Base-by-base conservation (phyloP, 495 filamentous ascomycete species). In the Aspergillus taichungensis region DNA sequence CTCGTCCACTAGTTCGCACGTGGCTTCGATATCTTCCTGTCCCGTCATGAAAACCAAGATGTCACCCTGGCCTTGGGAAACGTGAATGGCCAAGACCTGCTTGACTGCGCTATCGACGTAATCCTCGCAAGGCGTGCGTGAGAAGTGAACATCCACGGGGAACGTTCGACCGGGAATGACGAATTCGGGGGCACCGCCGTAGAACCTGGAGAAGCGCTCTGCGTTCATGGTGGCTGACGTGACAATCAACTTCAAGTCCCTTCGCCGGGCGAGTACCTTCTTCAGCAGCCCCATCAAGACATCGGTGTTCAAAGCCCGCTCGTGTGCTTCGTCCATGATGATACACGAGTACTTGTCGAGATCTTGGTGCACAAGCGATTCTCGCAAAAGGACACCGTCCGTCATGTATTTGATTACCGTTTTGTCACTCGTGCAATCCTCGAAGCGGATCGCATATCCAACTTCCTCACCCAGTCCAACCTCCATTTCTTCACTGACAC, bases 371-470 rank as follows among this genome's bases (percentile, higher is more conserved):
- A 86, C 85, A 7, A 99, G 76, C 10, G 87, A 95, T 55, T 99
- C 94, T 57, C 94, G 82, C 11, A 99, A 76, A 18, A 99, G 72
- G 6, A 99, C 89, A 64, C 94, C 94, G 56, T 99, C 94, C 1
- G 94, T 99, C 94, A 99, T 96, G 58, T 99, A 99, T 65, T 99
- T 99, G 63, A 99, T 97, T 47, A 81, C 72, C 1, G 94, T 99
- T 44, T 96, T 82, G 50, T 86, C 85, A 63, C 85, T 91, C 3
- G 94, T 99, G 62, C 90, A 96, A 66, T 99, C 94, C 58, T 99
- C 94, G 60, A 99, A 99, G 28, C 94, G 89, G 61, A 99, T 99
- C 2, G 94, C 91, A 68, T 97, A 99, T 37, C 94, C 94, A 29
- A 99, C 94, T 1, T 80, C 68, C 34, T 80, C 82, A 14, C 94